Percentiles rank a stretch among this genome's conserved stretches.
Conservation (phyloP, 495 filamentous ascomycete genomes). For the Xylaria cubensis region DNA sequence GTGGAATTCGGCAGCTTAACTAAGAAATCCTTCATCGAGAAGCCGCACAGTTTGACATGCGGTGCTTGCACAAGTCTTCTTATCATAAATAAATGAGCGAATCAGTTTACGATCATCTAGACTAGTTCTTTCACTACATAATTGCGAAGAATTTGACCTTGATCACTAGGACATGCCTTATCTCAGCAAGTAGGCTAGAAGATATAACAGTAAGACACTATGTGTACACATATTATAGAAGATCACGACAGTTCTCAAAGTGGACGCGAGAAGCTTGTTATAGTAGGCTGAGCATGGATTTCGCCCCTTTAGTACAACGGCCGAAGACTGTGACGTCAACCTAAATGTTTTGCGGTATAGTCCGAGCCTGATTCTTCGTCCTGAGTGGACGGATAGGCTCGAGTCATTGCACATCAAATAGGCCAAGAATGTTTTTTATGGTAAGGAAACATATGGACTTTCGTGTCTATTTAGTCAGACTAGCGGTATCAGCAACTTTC, state of each 20-base stretch:
- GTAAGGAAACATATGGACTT: neutral
- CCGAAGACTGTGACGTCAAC: neutral
- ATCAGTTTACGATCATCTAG: neutral
- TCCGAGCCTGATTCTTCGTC: neutral
- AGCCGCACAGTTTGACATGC: neutral
- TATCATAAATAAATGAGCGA: neutral
- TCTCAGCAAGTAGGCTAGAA: neutral
- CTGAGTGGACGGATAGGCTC: neutral
- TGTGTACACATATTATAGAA: neutral
- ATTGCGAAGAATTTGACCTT: neutral
- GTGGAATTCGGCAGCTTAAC: neutral
- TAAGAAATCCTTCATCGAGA: neutral
- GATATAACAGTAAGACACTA: neutral
- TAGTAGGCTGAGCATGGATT: neutral
- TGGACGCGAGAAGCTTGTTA: neutral
- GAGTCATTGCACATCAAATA: neutral
- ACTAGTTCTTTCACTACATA: neutral
- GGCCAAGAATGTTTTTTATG: neutral
- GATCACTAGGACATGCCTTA: neutral
- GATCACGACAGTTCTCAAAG: neutral
- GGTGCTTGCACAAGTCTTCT: neutral
- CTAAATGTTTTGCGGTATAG: neutral
- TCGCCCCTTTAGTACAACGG: neutral
- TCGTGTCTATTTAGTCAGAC: neutral
- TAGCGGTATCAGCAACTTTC: neutral